phyloP scores from a whole-genome alignment of 768 basidiomycete species.

The Lactarius trivialis region DNA sequence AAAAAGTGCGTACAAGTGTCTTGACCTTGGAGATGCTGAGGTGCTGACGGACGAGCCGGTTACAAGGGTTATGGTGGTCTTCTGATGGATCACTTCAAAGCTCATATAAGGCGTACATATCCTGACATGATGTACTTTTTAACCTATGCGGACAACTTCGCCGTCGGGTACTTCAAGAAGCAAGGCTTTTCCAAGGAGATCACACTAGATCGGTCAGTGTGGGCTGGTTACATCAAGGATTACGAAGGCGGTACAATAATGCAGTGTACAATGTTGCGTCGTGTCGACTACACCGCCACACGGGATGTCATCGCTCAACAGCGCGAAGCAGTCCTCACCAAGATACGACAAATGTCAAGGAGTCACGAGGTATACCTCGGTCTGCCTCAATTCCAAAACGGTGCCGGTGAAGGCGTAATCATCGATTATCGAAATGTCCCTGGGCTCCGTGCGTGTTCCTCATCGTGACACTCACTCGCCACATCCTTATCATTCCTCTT shows the following conservation, averaged over 20 bases:
- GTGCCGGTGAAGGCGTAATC: conserved; percentile 41
- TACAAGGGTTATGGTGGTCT: conserved; percentile 91
- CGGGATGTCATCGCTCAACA: conserved; percentile 68
- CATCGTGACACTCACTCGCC: conserved; percentile 13
- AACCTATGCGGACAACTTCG: conserved; percentile 98
- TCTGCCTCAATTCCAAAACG: conserved; percentile 64
- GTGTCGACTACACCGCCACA: conserved; percentile 84
- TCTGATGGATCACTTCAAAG: conserved; percentile 98
- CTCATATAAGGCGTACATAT: conserved; percentile 77
- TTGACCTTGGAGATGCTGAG: background rate
- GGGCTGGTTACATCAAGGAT: conserved; percentile 99
- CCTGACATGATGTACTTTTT: conserved; percentile 91
- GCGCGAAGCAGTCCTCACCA: conserved; percentile 82
- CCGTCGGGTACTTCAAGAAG: conserved; percentile 98
- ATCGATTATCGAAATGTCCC: conserved; percentile 79
- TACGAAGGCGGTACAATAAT: conserved; percentile 99
- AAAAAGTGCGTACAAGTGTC: conserved; percentile 60
- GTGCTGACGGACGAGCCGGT: background rate
- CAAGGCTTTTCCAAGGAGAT: conserved; percentile 99
- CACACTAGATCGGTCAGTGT: conserved; percentile 78
- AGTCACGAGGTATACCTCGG: conserved; percentile 86
- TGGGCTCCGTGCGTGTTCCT: conserved; percentile 59
- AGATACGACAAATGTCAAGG: conserved; percentile 79
- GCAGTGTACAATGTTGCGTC: conserved; percentile 94
- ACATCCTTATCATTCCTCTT: background rate